Evolutionary conservation across 78 protist species (phyloP).

Genomic region (Chrysochromulina tobinii): DNA sequence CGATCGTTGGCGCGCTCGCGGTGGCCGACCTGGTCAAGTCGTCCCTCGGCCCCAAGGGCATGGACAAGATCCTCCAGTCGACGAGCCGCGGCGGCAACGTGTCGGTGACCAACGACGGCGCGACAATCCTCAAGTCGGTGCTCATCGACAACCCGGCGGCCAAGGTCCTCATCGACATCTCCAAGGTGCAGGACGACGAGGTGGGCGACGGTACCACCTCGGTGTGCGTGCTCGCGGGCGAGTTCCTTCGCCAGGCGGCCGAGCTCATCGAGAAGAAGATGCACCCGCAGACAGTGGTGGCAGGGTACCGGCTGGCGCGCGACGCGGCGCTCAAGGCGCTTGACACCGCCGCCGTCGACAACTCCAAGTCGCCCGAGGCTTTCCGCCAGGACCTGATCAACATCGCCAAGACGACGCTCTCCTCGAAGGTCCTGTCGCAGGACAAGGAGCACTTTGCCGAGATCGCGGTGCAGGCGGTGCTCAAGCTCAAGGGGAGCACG

Average conservation of each 20-base stretch:
- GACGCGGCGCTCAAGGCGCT: constrained; percentile 85
- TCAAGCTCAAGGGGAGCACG: constrained; percentile 67
- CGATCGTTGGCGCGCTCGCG: constrained; percentile 91
- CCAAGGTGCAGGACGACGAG: constrained; percentile 95
- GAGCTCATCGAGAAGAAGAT: constrained; percentile 84
- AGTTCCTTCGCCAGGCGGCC: constrained; percentile 96
- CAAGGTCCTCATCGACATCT: constrained; percentile 66
- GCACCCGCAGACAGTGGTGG: constrained; percentile 93
- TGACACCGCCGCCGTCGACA: constrained; percentile 58
- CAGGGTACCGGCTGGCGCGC: constrained; percentile 79
- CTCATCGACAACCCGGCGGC: constrained; percentile 73
- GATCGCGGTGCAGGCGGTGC: constrained; percentile 95
- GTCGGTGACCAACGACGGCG: constrained; percentile 98
- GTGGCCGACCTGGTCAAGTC: constrained; percentile 96
- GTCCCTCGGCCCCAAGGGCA: constrained; percentile 99
- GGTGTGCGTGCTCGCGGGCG: constrained; percentile 96
- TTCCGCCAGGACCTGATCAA: constrained; percentile 87
- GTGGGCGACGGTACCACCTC: constrained; percentile 99
- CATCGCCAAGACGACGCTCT: constrained; percentile 96
- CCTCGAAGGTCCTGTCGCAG: constrained; percentile 82
- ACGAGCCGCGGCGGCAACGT: neutral
- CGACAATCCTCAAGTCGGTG: constrained; percentile 95
- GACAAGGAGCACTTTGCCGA: constrained; percentile 92
- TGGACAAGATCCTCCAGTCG: constrained; percentile 98
- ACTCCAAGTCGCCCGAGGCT: constrained; percentile 37